phyloP scores from a whole-genome alignment of 352 stramenopile genomes.

The Pythium inflatum region DNA sequence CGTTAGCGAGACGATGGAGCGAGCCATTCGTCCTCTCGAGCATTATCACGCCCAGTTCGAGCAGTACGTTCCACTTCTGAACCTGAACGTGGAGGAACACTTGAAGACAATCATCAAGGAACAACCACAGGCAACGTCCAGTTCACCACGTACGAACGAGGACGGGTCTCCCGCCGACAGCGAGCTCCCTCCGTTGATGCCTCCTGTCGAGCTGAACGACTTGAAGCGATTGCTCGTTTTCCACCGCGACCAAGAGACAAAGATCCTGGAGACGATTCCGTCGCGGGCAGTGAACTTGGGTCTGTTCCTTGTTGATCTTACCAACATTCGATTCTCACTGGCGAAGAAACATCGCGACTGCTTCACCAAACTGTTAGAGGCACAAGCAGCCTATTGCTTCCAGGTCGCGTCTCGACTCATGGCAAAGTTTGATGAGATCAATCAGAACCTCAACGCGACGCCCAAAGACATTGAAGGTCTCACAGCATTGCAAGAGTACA shows the following conservation, averaged over 20 bases:
- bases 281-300: conserved; percentile 71
- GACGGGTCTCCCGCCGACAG: conserved; percentile 41
- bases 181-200: conserved; percentile 52
- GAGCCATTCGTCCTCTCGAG: conserved; percentile 58
- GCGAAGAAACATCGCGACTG: conserved; percentile 82
- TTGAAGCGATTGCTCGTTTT: conserved; percentile 62
- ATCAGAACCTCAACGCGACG: conserved; percentile 73
- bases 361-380: conserved; percentile 73
- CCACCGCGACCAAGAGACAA: conserved; percentile 68
- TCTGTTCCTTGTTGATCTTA: conserved; percentile 80
- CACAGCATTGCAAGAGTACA: conserved; percentile 88
- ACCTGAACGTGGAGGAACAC: conserved; percentile 89
- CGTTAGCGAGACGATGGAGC: conserved; percentile 51
- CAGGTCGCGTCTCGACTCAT: conserved; percentile 68
- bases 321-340: conserved; percentile 73
- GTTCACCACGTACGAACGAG: conserved; percentile 33
- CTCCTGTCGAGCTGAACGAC: conserved; percentile 78
- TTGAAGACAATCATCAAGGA: conserved; percentile 64
- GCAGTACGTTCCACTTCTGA: conserved; percentile 88
- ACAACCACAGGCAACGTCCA: conserved; percentile 32
- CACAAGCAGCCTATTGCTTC: conserved; percentile 72
- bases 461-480: conserved; percentile 93
- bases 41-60: conserved; percentile 85
- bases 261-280: conserved; percentile 72
- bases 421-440: conserved; percentile 86